A percentile compares a stretch with the other conserved stretches of the same genome.
Conservation (phyloP, 495 filamentous ascomycete species). For the Penicillium cinerascens region DNA sequence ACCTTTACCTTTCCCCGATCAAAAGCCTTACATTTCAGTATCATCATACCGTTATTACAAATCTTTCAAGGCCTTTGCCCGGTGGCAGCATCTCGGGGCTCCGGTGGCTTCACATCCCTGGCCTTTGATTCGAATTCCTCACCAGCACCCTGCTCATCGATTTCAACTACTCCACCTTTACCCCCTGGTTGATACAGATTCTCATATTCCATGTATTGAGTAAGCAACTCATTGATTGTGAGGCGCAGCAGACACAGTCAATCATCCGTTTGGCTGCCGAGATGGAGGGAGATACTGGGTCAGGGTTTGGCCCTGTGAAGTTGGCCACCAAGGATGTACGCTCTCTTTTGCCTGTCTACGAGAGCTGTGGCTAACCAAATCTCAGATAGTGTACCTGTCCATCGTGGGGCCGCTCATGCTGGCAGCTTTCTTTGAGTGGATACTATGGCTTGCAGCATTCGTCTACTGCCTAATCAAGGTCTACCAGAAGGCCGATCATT, state of each 20-base stretch:
- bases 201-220: neutral
- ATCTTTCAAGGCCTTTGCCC: neutral
- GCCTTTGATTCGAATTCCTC: neutral
- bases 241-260: neutral
- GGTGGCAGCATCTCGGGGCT: neutral
- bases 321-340: conserved; percentile 63
- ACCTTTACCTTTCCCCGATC: too few relatives aligned
- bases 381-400: conserved; percentile 73
- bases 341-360: neutral
- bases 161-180: neutral
- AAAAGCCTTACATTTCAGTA: neutral
- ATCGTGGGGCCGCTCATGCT: conserved; percentile 82
- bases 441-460: conserved; percentile 89
- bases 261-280: neutral
- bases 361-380: neutral
- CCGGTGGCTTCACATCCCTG: neutral
- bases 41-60: neutral
- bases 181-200: neutral
- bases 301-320: neutral
- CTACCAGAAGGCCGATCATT: conserved; percentile 84
- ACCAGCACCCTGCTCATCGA: neutral
- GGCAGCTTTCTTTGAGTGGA: conserved; percentile 87
- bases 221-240: neutral
- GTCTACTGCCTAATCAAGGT: conserved; percentile 88
- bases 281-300: neutral